Percentiles rank a stretch among this genome's conserved stretches.
phyloP scores from a whole-genome alignment of 2,329 filamentous ascomycete species.

The Xylaria sp. region DNA sequence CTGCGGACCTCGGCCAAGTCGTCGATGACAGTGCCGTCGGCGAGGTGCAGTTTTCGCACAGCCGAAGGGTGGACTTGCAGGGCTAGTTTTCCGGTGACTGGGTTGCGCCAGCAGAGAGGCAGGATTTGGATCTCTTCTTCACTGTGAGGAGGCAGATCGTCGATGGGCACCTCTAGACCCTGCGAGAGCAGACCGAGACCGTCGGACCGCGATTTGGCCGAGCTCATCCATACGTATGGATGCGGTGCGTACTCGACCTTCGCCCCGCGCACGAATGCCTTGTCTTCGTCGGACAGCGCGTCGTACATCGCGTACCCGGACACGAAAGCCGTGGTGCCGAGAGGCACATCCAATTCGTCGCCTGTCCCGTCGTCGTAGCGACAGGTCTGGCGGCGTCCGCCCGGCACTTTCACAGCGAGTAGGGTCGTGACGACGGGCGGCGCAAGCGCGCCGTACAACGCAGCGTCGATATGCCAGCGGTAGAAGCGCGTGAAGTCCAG shows the following conservation, averaged over 20 bases:
- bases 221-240: slow-evolving; percentile 84
- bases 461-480: slow-evolving; percentile 84
- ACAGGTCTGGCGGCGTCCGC: slow-evolving; percentile 72
- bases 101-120: slow-evolving; percentile 83
- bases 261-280: slow-evolving; percentile 73
- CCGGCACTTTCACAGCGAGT: slow-evolving; percentile 78
- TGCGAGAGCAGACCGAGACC: slow-evolving; percentile 79
- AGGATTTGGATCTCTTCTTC: slow-evolving; percentile 74
- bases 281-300: slow-evolving; percentile 70
- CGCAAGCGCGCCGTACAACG: slow-evolving; percentile 75
- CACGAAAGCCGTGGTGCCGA: slow-evolving; percentile 82
- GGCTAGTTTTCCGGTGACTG: slow-evolving; percentile 74
- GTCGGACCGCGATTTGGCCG: slow-evolving; percentile 72
- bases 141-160: slow-evolving; percentile 73
- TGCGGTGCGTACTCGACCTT: slow-evolving; percentile 81
- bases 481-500: slow-evolving; percentile 70
- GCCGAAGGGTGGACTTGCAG: slow-evolving; percentile 81
- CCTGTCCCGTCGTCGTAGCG: slow-evolving; percentile 78
- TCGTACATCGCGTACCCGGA: slow-evolving; percentile 78
- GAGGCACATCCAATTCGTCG: slow-evolving; percentile 73
- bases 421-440: slow-evolving; percentile 79
- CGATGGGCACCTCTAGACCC: slow-evolving; percentile 67
- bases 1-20: slow-evolving; percentile 74
- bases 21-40: slow-evolving; percentile 75
- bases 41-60: slow-evolving; percentile 74